Evolutionary conservation across 1,139 yeast species (phyloP), one percentile per base, ranked within the genome.

Genomic region (Saccharomyces hybrid): DNA sequence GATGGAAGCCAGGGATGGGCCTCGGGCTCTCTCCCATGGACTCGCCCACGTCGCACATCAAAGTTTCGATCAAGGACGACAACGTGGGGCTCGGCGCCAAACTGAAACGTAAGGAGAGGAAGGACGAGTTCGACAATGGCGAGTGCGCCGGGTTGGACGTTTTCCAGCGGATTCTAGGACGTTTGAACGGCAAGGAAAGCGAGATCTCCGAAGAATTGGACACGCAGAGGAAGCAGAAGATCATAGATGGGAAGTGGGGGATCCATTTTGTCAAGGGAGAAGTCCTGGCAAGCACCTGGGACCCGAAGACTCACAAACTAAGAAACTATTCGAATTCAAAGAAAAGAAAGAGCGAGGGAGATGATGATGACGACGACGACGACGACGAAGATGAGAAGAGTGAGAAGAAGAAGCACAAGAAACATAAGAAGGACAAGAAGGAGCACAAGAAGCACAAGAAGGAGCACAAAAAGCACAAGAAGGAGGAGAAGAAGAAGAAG

Each of bases 1-100:
- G 99, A 11, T 93, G 99, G 99, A 78, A 76, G 53, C 95, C 96
- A 1, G 99, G 99, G 9, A 74, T 77, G 59, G 98, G 99, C 3
- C 77, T 93, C 26, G 99, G 99, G 2, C 68, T 81, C 59, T 83
- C 78, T 29, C 78, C 78, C 56, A 85, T 77, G 71, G 82, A 83
- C 47, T 75, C 76, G 58, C 75, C 73, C 52, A 88, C 90, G 0
- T 76, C 90, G 3, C 97, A 93, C 66, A 87, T 93, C 52, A 90
- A 87, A 66, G 95, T 93, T 8, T 71, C 81, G 4, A 73, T 89
- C 26, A 91, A 90, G 69, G 88, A 85, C 51, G 97, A 91, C 64
- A 88, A 80, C 56, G 72, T 82, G 4, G 99, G 98, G 0, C 76
- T 91, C 27, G 99, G 98, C 13, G 88, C 95, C 13, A 84, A 81